These are phyloP conservation scores for Alliaria petiolata DNA, from an alignment of 345 rosid species.

Conservation along the genomic window DNA sequence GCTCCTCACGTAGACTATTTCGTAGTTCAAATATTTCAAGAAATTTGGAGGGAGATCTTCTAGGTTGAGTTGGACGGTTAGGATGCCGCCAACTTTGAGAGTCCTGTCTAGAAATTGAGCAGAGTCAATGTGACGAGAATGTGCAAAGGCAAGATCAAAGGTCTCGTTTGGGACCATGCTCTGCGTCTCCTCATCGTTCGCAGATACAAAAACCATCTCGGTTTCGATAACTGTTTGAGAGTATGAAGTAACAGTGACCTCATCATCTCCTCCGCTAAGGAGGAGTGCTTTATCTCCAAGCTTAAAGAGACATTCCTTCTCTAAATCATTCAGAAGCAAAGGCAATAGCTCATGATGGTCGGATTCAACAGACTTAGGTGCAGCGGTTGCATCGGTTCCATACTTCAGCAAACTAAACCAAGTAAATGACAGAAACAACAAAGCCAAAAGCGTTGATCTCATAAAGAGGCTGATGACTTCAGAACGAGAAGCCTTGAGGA, in stretches of 20 bases:
- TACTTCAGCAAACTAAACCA: slow-evolving; percentile 25
- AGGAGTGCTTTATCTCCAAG: slow-evolving; percentile 43
- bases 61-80: slow-evolving; percentile 34
- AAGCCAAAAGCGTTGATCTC: slow-evolving; percentile 38
- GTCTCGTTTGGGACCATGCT: slow-evolving; percentile 35
- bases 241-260: slow-evolving; percentile 24
- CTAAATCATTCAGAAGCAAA: slow-evolving; percentile 46
- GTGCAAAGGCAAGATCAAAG: slow-evolving; percentile 48
- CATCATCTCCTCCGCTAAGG: slow-evolving; percentile 31
- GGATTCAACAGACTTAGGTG: slow-evolving; percentile 14
- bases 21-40: slow-evolving; percentile 45
- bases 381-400: slow-evolving; percentile 1
- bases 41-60: slow-evolving; percentile 29
- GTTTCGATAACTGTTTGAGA: slow-evolving; percentile 28
- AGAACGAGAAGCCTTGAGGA: slow-evolving; percentile 39
- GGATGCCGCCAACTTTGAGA: slow-evolving; percentile 62
- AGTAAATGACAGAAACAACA: slow-evolving; percentile 42
- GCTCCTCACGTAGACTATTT: slow-evolving; percentile 45
- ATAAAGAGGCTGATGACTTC: slow-evolving; percentile 37
- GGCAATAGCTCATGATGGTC: slow-evolving; percentile 28
- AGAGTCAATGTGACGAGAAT: slow-evolving; percentile 26
- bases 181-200: slow-evolving; percentile 40
- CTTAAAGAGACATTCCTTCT: slow-evolving; percentile 54
- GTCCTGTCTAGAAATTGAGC: slow-evolving; percentile 50
- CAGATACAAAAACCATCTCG: slow-evolving; percentile 39